Percentiles rank a stretch among this genome's conserved stretches.
phyloP scores from a whole-genome alignment of 2,329 filamentous ascomycete genomes.

The Pyricularia sp. region DNA sequence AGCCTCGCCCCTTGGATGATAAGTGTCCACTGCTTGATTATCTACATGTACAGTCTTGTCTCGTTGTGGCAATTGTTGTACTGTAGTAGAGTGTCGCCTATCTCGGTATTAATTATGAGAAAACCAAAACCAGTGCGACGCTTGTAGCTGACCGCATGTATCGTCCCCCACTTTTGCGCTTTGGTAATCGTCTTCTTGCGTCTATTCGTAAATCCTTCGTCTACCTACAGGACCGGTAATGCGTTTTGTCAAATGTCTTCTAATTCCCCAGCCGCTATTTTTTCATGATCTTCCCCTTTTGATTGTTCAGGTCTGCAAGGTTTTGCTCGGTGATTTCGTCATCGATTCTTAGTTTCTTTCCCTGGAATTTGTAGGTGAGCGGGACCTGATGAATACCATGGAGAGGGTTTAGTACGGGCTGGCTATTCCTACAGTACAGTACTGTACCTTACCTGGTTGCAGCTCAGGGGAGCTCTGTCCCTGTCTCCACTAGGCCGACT shows the following conservation, averaged over 20 bases:
- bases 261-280: background rate
- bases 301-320: background rate
- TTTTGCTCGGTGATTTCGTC: background rate
- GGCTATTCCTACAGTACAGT: background rate
- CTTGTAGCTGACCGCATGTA: background rate
- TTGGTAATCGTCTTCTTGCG: background rate
- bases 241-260: background rate
- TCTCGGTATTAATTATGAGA: background rate
- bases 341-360: background rate
- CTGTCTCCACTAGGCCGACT: background rate
- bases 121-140: background rate
- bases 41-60: too few species aligned
- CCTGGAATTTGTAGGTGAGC: background rate
- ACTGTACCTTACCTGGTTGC: background rate
- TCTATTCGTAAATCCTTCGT: background rate
- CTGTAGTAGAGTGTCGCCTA: background rate
- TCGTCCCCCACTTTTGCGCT: background rate
- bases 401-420: background rate
- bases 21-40: too few species aligned
- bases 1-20: background rate
- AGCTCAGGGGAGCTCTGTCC: background rate
- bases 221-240: background rate
- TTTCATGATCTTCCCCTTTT: background rate
- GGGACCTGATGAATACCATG: background rate
- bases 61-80: background rate